Evolutionary conservation across 495 filamentous ascomycete genomes (phyloP), one percentile per base, ranked within the genome.

Genomic region (Trichocladium antarcticum): DNA sequence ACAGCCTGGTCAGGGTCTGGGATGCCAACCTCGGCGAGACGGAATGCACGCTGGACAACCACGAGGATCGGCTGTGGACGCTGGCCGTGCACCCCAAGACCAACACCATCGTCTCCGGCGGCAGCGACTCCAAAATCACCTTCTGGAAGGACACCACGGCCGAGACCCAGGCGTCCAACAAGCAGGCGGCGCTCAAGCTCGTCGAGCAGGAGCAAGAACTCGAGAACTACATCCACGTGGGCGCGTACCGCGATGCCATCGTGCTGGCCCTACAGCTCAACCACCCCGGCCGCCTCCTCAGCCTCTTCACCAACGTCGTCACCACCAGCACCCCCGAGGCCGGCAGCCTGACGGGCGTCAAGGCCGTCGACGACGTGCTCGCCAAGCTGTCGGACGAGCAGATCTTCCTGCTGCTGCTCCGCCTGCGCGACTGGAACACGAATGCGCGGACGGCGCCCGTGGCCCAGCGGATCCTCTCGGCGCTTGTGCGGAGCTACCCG

Each of bases 1-100:
- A 99, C 67, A 89, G 89, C n/a, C 72, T 99, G 6, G 87, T 99
- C 39, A 99, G 97, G 66, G 74, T 97, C 42, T 99, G 92, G 92
- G 85, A 92, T 50, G 81, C 83, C 7, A 75, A 73, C 54, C 64
- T 61, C 1, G 87, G 89, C n/a, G 92, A 97, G 65, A 74, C 78
- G 4, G 84, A 84, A 38, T 79, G 81, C 49, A 97, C 92, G 5
- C 73, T 99, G 11, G 93, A 99, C 66, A 96, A 96, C 67, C 92
- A 99, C 67, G 82, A 82, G 51, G 92, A 97, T 63, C 78, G 93
- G 41, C 89, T 97, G 24, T 92, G 87, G 85, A 86, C 87, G 2
- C 73, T 94, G 0, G 77, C 85, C 21, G 74, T 77, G n/a, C 81
- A 86, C 55, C 83, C 84, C 14, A 69, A 61, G 24, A 62, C 75